Percentiles rank a stretch among this genome's conserved stretches.
phyloP scores from a whole-genome alignment of 1,139 yeast genomes.

The Pichia sp. region DNA sequence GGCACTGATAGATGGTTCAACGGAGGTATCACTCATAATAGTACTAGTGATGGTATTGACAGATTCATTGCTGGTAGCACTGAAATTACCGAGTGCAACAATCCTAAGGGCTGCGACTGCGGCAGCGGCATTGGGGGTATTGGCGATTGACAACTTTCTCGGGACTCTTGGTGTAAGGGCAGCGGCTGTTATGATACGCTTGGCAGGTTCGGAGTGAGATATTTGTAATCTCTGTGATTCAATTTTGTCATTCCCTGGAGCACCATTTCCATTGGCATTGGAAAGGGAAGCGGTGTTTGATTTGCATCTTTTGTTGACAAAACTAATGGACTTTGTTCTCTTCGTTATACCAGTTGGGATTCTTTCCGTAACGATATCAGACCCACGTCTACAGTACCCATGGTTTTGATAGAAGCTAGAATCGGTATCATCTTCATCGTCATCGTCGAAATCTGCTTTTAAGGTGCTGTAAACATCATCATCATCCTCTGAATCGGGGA shows the following conservation, averaged over 20 bases:
- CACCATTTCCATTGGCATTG: neutral
- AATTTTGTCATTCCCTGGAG: constrained; percentile 1
- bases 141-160: constrained; percentile 40
- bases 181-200: constrained; percentile 50
- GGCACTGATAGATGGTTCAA: constrained; percentile 35
- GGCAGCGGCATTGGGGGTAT: constrained; percentile 57
- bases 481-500: constrained; percentile 21
- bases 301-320: constrained; percentile 44
- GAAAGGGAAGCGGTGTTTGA: constrained; percentile 10
- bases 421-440: constrained; percentile 28
- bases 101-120: constrained; percentile 73
- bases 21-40: constrained; percentile 28
- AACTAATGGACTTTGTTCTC: constrained; percentile 60
- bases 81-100: constrained; percentile 52
- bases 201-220: constrained; percentile 4
- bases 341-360: constrained; percentile 32
- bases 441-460: constrained; percentile 27
- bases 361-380: constrained; percentile 23
- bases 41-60: constrained; percentile 26
- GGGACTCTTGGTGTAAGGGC: constrained; percentile 81
- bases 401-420: constrained; percentile 28
- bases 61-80: constrained; percentile 26
- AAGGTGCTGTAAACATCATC: constrained; percentile 14
- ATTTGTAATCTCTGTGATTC: no score
- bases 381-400: constrained; percentile 24